Evolutionary conservation across 805 yeast species (phyloP), one percentile per base, ranked within the genome.

Genomic region (Ogataea polymorpha): DNA sequence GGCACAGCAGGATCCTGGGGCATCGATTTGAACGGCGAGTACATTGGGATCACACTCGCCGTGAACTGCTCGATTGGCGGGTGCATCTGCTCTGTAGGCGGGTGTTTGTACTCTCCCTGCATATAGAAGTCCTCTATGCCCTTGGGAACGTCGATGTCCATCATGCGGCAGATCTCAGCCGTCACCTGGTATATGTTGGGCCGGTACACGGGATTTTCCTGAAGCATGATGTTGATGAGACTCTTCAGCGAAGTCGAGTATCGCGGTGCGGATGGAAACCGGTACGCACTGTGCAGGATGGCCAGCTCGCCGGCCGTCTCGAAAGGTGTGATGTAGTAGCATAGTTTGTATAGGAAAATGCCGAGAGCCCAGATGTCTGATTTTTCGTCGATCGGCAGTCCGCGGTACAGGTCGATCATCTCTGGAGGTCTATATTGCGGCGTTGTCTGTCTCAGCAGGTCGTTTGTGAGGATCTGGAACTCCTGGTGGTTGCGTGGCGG

Each of bases 311-410:
- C 82, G 28, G 88, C 87, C 31, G 84, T 81, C 63, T 91, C 99
- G 62, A 93, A 91, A 2, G 99, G 99, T 1, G 99, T 91, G 1
- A 85, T 90, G 63, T 87, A 91, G 65, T 85, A 91, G 64, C 96
- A 83, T 46, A 91, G 69, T 59, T 91, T 91, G 70, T 86, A 91
- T 37, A 93, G 70, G 48, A 93, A 86, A 23, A 93, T 82, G 9
- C 99, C 99, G 35, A 91, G 67, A 0, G 99, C 99, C 99, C 99
- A 91, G 35, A 91, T 86, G 65, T 91, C 99, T 6, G 91, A 74
- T 62, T 88, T 88, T 55, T 90, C 95, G 62, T 91, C 93, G 29
- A 91, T 85, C 2, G 96, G 93, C 34, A 80, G 67, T 6, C 89
- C 86, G 34, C 88, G 70, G 59, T 83, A 82, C 18, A 90, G 71